Conservation (phyloP, 202 grass and related monocot genomes). For the Cymbopogon flexuosus region DNA sequence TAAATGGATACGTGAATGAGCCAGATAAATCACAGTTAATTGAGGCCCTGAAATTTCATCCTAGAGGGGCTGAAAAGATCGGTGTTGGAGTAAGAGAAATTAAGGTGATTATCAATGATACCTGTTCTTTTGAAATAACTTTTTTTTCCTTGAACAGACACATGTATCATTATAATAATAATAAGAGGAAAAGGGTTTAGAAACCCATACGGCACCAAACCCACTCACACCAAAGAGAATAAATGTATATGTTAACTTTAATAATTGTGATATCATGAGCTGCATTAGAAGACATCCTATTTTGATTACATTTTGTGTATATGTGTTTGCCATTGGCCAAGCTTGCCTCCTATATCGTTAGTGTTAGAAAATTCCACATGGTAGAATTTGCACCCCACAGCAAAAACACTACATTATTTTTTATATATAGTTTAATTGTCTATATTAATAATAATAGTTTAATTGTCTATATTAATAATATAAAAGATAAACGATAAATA, state of each 20-base stretch:
- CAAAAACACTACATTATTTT: no score
- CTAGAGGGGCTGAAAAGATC: constrained; percentile 54
- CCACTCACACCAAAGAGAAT: background rate
- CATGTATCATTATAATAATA: background rate
- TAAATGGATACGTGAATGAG: constrained; percentile 45
- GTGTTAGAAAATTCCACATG: background rate
- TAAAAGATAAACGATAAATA: no score
- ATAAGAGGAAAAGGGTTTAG: background rate
- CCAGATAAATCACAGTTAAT: constrained; percentile 55
- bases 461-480: no score
- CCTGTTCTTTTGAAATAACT: constrained; percentile 5
- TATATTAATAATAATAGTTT: no score
- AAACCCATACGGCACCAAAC: background rate
- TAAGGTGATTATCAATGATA: constrained; percentile 52
- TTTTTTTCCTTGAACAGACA: background rate
- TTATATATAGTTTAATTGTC: no score
- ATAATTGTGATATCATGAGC: constrained; percentile 13
- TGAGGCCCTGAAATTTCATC: constrained; percentile 76
- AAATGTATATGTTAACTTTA: background rate
- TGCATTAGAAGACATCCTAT: background rate
- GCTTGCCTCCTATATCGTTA: background rate
- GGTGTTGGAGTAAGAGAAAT: constrained; percentile 64
- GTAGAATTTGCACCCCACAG: background rate
- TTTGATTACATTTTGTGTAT: background rate
- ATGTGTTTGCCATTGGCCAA: background rate